These are phyloP conservation scores for Gyrodon lividus DNA, from an alignment of 768 basidiomycete species.

Conservation along the genomic window DNA sequence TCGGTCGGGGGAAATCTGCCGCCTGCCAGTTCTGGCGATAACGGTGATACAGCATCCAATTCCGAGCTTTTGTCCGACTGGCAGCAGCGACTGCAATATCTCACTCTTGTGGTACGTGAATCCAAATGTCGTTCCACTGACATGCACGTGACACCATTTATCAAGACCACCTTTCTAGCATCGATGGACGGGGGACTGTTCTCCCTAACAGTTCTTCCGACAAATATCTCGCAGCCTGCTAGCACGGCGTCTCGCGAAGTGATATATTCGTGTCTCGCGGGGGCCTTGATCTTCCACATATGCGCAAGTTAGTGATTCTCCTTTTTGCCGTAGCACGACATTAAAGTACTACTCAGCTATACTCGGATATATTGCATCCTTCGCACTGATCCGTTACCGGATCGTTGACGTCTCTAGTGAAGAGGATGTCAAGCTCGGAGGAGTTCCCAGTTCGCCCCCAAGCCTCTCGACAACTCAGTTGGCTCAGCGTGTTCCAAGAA, in stretches of 20 bases:
- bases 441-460: background rate
- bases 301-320: slow-evolving; percentile 24
- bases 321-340: background rate
- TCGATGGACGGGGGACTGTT: slow-evolving; percentile 30
- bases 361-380: slow-evolving; percentile 28
- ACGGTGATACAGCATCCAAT: slow-evolving; percentile 5
- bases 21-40: background rate
- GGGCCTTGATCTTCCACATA: slow-evolving; percentile 32
- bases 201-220: slow-evolving; percentile 23
- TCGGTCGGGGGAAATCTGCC: background rate
- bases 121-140: background rate
- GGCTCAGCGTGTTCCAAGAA: slow-evolving; percentile 7
- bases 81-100: slow-evolving; percentile 27
- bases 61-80: slow-evolving; percentile 23
- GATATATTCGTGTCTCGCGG: slow-evolving; percentile 29
- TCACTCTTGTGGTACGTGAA: slow-evolving; percentile 29
- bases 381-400: slow-evolving; percentile 28
- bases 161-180: slow-evolving; percentile 30
- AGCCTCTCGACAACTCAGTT: slow-evolving; percentile 2
- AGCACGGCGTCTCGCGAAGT: slow-evolving; percentile 17
- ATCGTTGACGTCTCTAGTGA: slow-evolving; percentile 15
- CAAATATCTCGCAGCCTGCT: slow-evolving; percentile 12
- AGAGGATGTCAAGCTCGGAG: slow-evolving; percentile 17
- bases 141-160: background rate
- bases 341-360: slow-evolving; percentile 18